phyloP scores from a whole-genome alignment of 768 basidiomycete species.

The Tricholoma sp. region DNA sequence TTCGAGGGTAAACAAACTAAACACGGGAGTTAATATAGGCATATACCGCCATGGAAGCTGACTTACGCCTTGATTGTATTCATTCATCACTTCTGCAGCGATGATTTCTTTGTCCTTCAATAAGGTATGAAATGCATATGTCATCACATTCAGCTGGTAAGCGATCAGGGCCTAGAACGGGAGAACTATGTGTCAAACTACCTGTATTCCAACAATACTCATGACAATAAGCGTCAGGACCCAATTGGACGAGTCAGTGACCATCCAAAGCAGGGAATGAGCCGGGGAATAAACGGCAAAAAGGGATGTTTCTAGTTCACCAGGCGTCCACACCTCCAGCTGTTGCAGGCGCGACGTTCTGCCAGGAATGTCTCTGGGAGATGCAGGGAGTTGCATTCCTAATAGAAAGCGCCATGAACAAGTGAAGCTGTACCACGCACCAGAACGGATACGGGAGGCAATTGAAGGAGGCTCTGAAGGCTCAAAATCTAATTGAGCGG shows the following conservation, averaged over 20 bases:
- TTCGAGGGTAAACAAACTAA: conserved; percentile 80
- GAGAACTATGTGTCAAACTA: conserved; percentile 23
- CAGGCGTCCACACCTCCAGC: conserved; percentile 75
- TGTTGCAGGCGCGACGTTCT: conserved; percentile 61
- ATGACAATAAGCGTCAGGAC: conserved; percentile 65
- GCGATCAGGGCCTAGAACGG: background rate
- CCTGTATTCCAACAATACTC: conserved; percentile 62
- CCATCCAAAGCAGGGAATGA: conserved; percentile 71
- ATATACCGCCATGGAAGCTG: background rate
- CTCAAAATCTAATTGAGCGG: conserved; percentile 44
- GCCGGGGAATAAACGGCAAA: conserved; percentile 78
- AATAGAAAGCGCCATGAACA: conserved; percentile 64
- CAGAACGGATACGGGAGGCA: conserved; percentile 33
- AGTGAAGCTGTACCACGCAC: conserved; percentile 49
- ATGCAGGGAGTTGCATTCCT: conserved; percentile 46
- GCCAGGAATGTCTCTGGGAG: conserved; percentile 27
- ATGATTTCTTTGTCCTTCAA: conserved; percentile 74
- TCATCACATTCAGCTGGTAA: conserved; percentile 43
- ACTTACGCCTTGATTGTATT: conserved; percentile 76
- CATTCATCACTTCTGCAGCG: conserved; percentile 75
- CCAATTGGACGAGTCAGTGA: conserved; percentile 70
- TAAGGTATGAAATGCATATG: conserved; percentile 53
- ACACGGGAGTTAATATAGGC: background rate
- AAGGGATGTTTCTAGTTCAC: conserved; percentile 61
- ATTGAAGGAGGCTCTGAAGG: conserved; percentile 42